phyloP scores from a whole-genome alignment of 75 land plant species.

The Cunninghamia lanceolata region DNA sequence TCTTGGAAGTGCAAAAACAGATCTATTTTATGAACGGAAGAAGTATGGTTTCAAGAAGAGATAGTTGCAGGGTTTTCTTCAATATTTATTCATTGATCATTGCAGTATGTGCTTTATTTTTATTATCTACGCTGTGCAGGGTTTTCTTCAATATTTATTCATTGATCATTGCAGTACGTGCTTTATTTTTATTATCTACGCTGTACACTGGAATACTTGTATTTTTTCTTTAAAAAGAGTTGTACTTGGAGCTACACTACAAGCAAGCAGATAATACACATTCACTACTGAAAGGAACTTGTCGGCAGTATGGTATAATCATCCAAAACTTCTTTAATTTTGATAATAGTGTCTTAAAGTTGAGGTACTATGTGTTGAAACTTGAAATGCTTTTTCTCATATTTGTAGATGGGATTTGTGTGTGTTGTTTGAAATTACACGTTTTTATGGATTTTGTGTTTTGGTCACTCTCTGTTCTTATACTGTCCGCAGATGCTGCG shows the following conservation, averaged over 20 bases:
- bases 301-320: neutral
- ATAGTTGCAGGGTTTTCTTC: constrained; percentile 4
- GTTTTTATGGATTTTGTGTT: too few relatives aligned
- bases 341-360: too few relatives aligned
- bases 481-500: too few relatives aligned
- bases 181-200: neutral
- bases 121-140: neutral
- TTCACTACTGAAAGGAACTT: neutral
- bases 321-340: neutral
- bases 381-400: too few relatives aligned
- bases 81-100: neutral
- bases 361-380: too few relatives aligned
- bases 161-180: neutral
- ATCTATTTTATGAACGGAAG: constrained; percentile 72
- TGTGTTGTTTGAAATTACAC: too few relatives aligned
- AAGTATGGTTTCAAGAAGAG: constrained; percentile 76
- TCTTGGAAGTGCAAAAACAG: constrained; percentile 73
- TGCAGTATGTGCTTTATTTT: neutral
- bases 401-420: too few relatives aligned
- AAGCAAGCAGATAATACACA: neutral
- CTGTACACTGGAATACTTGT: neutral
- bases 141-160: neutral
- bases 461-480: too few relatives aligned
- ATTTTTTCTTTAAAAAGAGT: neutral
- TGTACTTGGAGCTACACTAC: neutral